phyloP scores from a whole-genome alignment of 164 flowering plant species.

The Paratinospora sagittata region DNA sequence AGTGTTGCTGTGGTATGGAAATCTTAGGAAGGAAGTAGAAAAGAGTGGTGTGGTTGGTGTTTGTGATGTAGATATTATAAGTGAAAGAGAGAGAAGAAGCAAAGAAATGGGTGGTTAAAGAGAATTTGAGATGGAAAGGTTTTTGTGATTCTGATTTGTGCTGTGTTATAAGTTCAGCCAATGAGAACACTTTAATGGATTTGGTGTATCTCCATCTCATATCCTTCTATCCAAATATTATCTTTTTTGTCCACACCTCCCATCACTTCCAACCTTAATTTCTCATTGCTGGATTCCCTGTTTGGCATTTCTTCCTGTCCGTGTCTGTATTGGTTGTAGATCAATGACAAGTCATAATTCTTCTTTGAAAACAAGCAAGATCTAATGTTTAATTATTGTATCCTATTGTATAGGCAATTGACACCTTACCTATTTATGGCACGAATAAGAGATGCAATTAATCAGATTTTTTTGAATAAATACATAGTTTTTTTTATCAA shows the following conservation, averaged over 20 bases:
- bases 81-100: constrained; percentile 3
- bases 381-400: no score
- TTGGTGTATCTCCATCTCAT: constrained; percentile 39
- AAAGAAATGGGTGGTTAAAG: constrained; percentile 29
- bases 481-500: no score
- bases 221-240: constrained; percentile 56
- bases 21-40: background rate
- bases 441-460: no score
- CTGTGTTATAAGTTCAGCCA: constrained; percentile 31
- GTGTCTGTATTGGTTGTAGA: background rate
- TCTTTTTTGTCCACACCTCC: background rate
- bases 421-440: no score
- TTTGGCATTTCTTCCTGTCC: background rate
- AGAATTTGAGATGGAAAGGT: constrained; percentile 18
- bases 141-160: constrained; percentile 23
- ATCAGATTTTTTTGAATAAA: no score
- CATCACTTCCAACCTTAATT: no score
- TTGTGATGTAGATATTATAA: background rate
- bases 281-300: background rate
- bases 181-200: constrained; percentile 51
- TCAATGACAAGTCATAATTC: background rate
- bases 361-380: no score
- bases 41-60: no score
- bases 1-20: background rate
- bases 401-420: no score